Evolutionary conservation across 1,139 yeast genomes (phyloP).

Genomic region (Arxiozyma slooffiae): DNA sequence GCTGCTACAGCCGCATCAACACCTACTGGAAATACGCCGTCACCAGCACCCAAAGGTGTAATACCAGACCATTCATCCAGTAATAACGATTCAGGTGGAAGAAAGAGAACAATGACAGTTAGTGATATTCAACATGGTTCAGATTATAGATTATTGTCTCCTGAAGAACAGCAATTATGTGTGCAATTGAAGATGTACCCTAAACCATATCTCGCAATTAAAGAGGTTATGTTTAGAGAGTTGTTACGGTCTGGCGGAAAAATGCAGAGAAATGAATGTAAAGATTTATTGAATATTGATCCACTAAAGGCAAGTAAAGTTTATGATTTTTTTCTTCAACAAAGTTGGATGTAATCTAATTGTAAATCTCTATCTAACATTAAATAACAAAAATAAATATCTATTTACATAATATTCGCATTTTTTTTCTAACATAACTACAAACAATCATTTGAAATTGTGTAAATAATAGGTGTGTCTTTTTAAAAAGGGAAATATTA

Average conservation of each 20-base stretch:
- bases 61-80: conserved; percentile 9
- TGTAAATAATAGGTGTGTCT: not conserved
- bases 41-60: not conserved
- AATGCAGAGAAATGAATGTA: conserved; percentile 71
- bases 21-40: not conserved
- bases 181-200: conserved; percentile 77
- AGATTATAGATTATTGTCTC: conserved; percentile 71
- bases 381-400: not conserved
- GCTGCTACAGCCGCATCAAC: conserved; percentile 5
- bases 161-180: conserved; percentile 81
- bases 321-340: conserved; percentile 84
- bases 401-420: not conserved
- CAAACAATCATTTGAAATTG: not conserved
- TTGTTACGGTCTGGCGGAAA: conserved; percentile 76
- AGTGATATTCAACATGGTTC: conserved; percentile 71
- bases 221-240: conserved; percentile 84
- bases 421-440: not conserved
- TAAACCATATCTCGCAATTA: conserved; percentile 86
- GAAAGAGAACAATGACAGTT: conserved; percentile 35
- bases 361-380: not conserved
- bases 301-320: conserved; percentile 77
- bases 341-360: conserved; percentile 57
- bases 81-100: conserved; percentile 24
- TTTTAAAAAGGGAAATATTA: no score
- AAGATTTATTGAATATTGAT: conserved; percentile 76